Base-by-base conservation (phyloP, 2,329 filamentous ascomycete species). In the Botrytis tulipae region DNA sequence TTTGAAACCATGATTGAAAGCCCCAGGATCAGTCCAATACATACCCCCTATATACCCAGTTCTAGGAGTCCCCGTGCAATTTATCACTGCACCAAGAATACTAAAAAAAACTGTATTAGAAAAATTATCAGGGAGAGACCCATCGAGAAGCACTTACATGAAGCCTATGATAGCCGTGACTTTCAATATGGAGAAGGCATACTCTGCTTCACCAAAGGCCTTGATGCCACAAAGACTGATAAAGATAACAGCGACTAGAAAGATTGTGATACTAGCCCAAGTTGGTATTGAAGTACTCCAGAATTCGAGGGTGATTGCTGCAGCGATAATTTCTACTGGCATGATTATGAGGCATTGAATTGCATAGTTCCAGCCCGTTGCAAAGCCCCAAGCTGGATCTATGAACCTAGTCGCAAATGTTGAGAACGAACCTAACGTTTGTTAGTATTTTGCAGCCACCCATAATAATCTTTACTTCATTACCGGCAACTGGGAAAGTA, bases 311-410 rank as follows among this genome's bases (percentile, higher is more conserved):
- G 93, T 97, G 32, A 97, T 89, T 1, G 93, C 91, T 1, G 94
- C 94, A 1, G 94, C 92, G 77, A 97, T 93, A 71, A 97, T 91
- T 82, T 97, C 94, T 61, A 97, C 85, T 0, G 94, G 94, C 68
- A 97, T 83, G 0, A 94, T 90, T 62, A 94, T 87, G 1, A 97
- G 86, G 94, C 94, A 97, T 83, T 96, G 92, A 76, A 97, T 82
- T 4, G 93, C 93, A 82, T 97, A 97, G 87, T 97, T 97, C 94
- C 93, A 97, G 20, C 94, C 94, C 91, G 96, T 95, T 63, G 94
- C 93, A 80, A 97, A 97, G 0, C 94, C 95, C 94, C 93, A 97
- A 0, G 95, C 95, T 0, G 95, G 95, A 79, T 98, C 95, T n/a
- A 98, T 84, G 79, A 98, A 98, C 25, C 95, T 90, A 35, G 94